Base-by-base conservation (phyloP, 257 asterid genomes). In the Penstemon newberryi region DNA sequence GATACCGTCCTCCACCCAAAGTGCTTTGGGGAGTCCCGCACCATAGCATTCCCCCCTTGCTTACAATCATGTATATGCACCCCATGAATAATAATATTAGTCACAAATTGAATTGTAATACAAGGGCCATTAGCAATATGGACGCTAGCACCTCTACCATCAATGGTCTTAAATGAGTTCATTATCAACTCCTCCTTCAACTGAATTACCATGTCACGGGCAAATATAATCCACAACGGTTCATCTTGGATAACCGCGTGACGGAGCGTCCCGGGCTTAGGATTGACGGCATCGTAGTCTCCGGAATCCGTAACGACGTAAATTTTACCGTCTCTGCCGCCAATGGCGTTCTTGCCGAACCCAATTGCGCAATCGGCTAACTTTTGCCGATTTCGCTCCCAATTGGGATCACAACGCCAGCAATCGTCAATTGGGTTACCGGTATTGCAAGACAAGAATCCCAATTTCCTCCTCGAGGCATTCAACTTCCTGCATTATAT, bases 111-210 rank as follows among this genome's bases (percentile, higher is more conserved):
- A 5, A 87, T 77, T 25, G 91, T 87, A 18, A 87, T 81, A 82
- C 94, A 87, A 6, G 92, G 89, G 6, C 92, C 92, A 69, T 77
- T 77, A 8, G 86, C 84, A 41, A 86, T 83, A 77, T 87, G 94
- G 6, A 85, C 94, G 19, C 79, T 81, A 4, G 90, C 86, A 0
- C 90, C 93, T 19, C 93, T 65, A 7, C 93, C 93, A 50, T 86
- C 93, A 41, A 87, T 81, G 11, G 91, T 87, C 81, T 87, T 87
- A 66, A 82, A 85, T 5, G 91, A 84, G 81, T 85, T 87, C 88
- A 87, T 78, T 47, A 87, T 77, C 44, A 87, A 56, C 55, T 87
- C 94, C 66, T 83, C 84, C 63, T 85, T 87, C 71, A 87, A 66
- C 25, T 67, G 81, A 36, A 87, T 87, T 0, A 79, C 85, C 94